Evolutionary conservation across 805 yeast genomes (phyloP).

Genomic region (Spathaspora sp.): DNA sequence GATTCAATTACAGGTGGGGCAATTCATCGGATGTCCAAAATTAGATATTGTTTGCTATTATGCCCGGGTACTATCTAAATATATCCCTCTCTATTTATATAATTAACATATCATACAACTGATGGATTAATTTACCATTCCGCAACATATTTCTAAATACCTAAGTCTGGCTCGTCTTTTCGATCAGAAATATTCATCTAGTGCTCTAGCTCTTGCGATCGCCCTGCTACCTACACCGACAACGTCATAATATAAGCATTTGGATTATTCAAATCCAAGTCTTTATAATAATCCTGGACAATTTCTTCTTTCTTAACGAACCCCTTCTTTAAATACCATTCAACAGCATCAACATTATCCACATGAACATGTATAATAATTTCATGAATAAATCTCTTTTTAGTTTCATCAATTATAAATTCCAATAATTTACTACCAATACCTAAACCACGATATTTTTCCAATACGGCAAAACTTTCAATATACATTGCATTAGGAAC

Average conservation of each 20-base stretch:
- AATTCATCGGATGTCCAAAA: too few species aligned
- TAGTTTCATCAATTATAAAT: slow-evolving; percentile 55
- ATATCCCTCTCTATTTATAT: too few species aligned
- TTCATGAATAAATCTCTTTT: slow-evolving; percentile 49
- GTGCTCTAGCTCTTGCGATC: too few species aligned
- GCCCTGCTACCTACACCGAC: slow-evolving; percentile 16
- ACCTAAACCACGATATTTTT: slow-evolving; percentile 57
- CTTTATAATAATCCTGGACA: slow-evolving; percentile 45
- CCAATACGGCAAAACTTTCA: slow-evolving; percentile 64
- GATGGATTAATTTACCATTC: too few species aligned
- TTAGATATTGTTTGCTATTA: too few species aligned
- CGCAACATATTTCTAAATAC: too few species aligned
- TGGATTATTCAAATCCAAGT: slow-evolving; percentile 42
- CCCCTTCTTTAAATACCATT: slow-evolving; percentile 52
- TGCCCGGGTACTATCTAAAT: too few species aligned
- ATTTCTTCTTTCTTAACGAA: slow-evolving; percentile 35
- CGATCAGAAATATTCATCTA: too few species aligned
- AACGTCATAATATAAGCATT: slow-evolving; percentile 43
- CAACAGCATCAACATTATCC: slow-evolving; percentile 36
- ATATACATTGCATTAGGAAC: slow-evolving; percentile 57
- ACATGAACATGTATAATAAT: slow-evolving; percentile 53
- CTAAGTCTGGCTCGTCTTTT: too few species aligned
- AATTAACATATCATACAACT: too few species aligned
- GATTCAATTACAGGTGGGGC: too few species aligned
- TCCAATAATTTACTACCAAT: slow-evolving; percentile 59